Evolutionary conservation across 495 filamentous ascomycete genomes (phyloP), one percentile per base, ranked within the genome.

Genomic region (Neurospora sp.): DNA sequence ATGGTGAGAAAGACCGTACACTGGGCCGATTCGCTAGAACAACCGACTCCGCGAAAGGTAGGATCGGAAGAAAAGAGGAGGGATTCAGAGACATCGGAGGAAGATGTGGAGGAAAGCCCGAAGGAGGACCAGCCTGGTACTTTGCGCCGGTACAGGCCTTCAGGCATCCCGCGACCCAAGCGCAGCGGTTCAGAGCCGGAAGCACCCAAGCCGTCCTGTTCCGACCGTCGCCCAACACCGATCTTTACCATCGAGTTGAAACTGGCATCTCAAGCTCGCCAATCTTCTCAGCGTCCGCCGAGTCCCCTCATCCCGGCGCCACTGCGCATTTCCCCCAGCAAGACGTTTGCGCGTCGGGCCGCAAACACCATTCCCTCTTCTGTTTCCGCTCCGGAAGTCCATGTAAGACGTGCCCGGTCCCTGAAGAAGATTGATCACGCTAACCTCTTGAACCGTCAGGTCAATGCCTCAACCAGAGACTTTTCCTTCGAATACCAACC

Each of bases 391-490:
- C 5, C 5, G 2, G 24, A 31, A 31, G 0, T 62, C 3, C 28
- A 62, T 0, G 54, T 34, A 34, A 34, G 15, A 17, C 0, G 6
- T 13, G 5, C 24, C 48, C 5, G 1, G 11, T 59, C 0, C 4
- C 2, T 1, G 5, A 31, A 24, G 11, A 62, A 3, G 24, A 28
- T 4, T 15, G 5, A 17, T 5, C 13, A 6, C 5, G 24, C 54
- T 62, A 31, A 62, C 13, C 11, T 31, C 54, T 15, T 3, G 15
- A 2, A 2, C 4, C 9, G n/a, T n/a, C n/a, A 62, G 54, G 3
- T 1, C 42, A 43, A 43, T 0, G 5, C 39, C 5, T 0, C 15
- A 8, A 1, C 2, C 11, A 11, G 54, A 5, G 3, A 0, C 0
- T 62, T 62, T 0, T 62, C 54, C 0, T 62, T 62, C 0, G 24